Evolutionary conservation across 169 alveolate genomes (phyloP), one percentile per base, ranked within the genome.

Genomic region (Plasmodium gonderi): DNA sequence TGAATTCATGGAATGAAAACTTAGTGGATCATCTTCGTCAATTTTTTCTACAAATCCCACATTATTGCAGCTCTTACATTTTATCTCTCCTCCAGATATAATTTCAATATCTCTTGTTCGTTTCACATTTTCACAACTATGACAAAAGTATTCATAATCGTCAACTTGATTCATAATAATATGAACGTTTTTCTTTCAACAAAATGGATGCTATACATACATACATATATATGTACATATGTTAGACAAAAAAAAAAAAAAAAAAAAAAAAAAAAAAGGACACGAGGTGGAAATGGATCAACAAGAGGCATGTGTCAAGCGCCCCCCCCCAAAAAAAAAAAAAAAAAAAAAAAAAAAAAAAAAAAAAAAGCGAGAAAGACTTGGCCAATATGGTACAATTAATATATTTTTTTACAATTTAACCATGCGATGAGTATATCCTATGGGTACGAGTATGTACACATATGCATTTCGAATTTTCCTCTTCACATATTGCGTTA

Each of bases 111-210:
- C 91, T 47, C 91, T 81, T 33, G 91, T 81, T 65, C 91, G 45
- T 81, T 81, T 81, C 69, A 81, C 91, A 81, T 81, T 79, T 68
- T 81, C 91, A 81, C 91, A 81, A 81, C 91, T 81, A 68, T 81
- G 91, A 81, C 91, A 81, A 65, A 81, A 81, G 40, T 81, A 81
- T 23, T 81, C 91, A 81, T 81, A 81, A 81, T 81, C 82, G 38
- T 81, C 91, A 40, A 68, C 91, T 38, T 81, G 91, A 81, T 68
- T 81, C 91, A 81, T 81, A 69, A 67, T 81, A 44, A 69, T 14
- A 9, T 12, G 7, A 69, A 69, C 23, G 26, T 14, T 69, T 69
- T 69, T 69, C 44, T 26, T 33, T 69, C 6, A 69, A 33, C n/a
- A 36, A 69, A 69, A 29, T 69, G 79, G 36, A n/a, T 14, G 79